Evolutionary conservation across 2,329 filamentous ascomycete species (phyloP).

Genomic region (Chaetothyriales sp.): DNA sequence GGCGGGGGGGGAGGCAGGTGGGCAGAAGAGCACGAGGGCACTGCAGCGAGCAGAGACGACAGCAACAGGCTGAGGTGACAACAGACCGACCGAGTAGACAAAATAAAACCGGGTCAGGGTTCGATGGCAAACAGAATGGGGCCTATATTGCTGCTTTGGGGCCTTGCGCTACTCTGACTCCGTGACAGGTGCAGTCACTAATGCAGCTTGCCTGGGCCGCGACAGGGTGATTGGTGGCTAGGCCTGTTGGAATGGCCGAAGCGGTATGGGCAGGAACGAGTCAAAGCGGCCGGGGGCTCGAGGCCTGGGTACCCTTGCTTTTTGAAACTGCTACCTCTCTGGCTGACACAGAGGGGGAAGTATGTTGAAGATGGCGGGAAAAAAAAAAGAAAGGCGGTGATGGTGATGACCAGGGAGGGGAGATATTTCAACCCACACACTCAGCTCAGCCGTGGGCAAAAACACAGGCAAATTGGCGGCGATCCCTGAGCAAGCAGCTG

Average conservation of each 20-base stretch:
- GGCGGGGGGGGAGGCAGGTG: constrained; percentile 5
- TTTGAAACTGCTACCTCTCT: not conserved
- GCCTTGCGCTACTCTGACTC: not conserved
- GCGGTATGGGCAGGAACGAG: not conserved
- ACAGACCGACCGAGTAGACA: not conserved
- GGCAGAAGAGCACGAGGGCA: constrained; percentile 11
- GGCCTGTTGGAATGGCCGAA: not conserved
- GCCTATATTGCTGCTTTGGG: not conserved
- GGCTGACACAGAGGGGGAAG: not conserved
- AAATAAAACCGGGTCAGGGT: not conserved
- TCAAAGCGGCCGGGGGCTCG: not conserved
- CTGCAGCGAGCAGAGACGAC: constrained; percentile 6
- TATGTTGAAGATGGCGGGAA: too few relatives aligned
- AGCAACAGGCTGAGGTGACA: not conserved
- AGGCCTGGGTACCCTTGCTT: not conserved
- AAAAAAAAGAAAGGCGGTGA: not conserved
- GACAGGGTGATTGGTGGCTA: not conserved
- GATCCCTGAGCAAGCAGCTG: not conserved
- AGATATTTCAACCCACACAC: not conserved
- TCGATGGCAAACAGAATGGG: not conserved
- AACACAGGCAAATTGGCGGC: not conserved
- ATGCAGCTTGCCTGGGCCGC: not conserved
- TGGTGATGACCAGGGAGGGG: not conserved
- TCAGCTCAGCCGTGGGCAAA: not conserved
- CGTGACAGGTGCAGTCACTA: not conserved